Evolutionary conservation across 1,139 yeast species (phyloP).

Genomic region (Diutina mesorugosa): DNA sequence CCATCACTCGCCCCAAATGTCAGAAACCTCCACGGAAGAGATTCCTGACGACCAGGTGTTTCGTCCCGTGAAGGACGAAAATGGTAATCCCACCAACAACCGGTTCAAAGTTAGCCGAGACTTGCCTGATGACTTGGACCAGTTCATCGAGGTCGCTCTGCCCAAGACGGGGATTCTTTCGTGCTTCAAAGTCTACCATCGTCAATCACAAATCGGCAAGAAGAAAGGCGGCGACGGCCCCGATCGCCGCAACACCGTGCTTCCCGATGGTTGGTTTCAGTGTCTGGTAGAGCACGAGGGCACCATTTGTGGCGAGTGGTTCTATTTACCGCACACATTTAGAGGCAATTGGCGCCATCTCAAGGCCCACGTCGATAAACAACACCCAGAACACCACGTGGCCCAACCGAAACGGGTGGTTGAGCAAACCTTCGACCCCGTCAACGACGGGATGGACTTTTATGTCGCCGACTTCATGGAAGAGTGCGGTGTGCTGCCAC

Average conservation of each 20-base stretch:
- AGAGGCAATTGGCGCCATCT: slow-evolving; percentile 1
- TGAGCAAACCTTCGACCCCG: not conserved
- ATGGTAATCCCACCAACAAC: not conserved
- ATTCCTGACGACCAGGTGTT: not conserved
- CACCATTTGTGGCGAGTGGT: not conserved
- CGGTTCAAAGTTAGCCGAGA: not conserved
- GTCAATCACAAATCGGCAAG: not conserved
- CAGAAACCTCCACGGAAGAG: not conserved
- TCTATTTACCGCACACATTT: not conserved
- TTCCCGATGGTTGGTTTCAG: not conserved
- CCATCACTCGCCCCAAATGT: not conserved
- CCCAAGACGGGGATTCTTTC: not conserved
- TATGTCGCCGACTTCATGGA: not conserved
- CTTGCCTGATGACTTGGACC: not conserved
- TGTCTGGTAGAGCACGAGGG: not conserved
- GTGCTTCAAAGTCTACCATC: not conserved
- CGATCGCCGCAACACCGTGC: not conserved
- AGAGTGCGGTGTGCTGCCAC: not conserved
- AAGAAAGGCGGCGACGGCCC: slow-evolving; percentile 1
- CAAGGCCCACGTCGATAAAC: not conserved
- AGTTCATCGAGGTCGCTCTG: not conserved
- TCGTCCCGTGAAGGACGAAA: not conserved
- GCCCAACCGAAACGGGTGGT: not conserved
- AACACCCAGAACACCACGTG: not conserved
- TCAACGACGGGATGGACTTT: not conserved